Percentiles rank a stretch among this genome's conserved stretches.
Evolutionary conservation across 345 rosid genomes (phyloP).

Genomic region (Linum trigynum): DNA sequence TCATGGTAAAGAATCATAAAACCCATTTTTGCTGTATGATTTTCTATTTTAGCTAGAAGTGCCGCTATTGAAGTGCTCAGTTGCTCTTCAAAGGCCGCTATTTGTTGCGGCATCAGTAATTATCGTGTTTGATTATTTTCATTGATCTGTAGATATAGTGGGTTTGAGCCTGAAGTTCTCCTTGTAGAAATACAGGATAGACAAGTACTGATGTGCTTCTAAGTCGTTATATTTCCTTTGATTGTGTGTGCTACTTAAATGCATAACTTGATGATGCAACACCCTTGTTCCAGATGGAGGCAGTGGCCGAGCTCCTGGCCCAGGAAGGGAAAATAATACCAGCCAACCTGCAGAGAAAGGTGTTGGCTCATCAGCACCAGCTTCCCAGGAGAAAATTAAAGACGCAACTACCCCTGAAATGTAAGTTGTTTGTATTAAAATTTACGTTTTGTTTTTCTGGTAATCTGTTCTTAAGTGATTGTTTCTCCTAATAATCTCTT

Average conservation of each 20-base stretch:
- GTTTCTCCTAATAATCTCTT: slow-evolving; percentile 11
- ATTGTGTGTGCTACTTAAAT: slow-evolving; percentile 11
- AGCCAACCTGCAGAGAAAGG: slow-evolving; percentile 48
- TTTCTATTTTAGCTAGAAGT: slow-evolving; percentile 10
- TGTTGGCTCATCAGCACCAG: slow-evolving; percentile 32
- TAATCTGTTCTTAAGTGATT: slow-evolving; percentile 9
- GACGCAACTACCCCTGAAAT: slow-evolving; percentile 35
- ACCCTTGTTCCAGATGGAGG: slow-evolving; percentile 50
- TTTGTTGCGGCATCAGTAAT: slow-evolving; percentile 8
- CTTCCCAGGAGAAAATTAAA: slow-evolving; percentile 39
- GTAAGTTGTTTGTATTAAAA: slow-evolving; percentile 22
- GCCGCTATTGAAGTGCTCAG: slow-evolving; percentile 9
- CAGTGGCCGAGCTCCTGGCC: slow-evolving; percentile 39
- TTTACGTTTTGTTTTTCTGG: slow-evolving; percentile 1
- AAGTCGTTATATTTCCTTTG: slow-evolving; percentile 1
- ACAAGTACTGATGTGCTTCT: background rate
- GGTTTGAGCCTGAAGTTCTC: background rate
- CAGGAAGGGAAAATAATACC: slow-evolving; percentile 43
- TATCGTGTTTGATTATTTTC: slow-evolving; percentile 4
- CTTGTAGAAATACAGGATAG: slow-evolving; percentile 1
- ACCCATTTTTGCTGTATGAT: background rate
- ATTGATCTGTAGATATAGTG: slow-evolving; percentile 2
- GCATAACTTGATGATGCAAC: slow-evolving; percentile 12
- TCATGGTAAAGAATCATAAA: slow-evolving; percentile 39
- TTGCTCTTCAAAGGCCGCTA: slow-evolving; percentile 7